Conservation (phyloP, 2,329 filamentous ascomycete species). For the Colletotrichum orbiculare region DNA sequence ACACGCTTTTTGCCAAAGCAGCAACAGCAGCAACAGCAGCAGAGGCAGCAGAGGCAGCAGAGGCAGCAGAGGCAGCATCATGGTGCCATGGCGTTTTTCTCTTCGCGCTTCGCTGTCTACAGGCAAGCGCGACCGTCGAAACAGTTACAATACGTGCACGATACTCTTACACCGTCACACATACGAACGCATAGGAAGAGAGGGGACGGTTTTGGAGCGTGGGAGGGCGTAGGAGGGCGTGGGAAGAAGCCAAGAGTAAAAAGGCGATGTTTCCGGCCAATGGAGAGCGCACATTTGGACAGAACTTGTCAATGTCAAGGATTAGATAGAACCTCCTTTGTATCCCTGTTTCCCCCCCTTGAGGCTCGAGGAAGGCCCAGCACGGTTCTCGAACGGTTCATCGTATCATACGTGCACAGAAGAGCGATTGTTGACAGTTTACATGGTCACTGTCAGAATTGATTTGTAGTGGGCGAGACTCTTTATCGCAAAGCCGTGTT, state of each 20-base stretch:
- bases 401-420: too few species aligned
- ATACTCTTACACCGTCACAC: background rate
- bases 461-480: background rate
- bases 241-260: background rate
- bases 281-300: background rate
- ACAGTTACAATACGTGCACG: background rate
- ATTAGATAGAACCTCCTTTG: conserved; percentile 16
- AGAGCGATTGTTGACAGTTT: background rate
- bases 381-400: background rate
- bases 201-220: too few species aligned
- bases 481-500: conserved; percentile 7
- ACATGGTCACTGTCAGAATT: too few species aligned
- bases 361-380: conserved; percentile 1
- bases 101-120: conserved; percentile 8
- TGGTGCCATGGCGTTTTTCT: conserved; percentile 21
- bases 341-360: background rate
- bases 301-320: background rate
- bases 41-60: background rate
- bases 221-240: background rate
- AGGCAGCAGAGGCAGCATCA: background rate
- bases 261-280: background rate
- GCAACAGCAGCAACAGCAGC: conserved; percentile 1
- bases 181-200: background rate
- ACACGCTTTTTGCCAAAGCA: background rate
- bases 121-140: too few species aligned